Evolutionary conservation across 495 filamentous ascomycete species (phyloP), one percentile per base, ranked within the genome.

Genomic region (Chlorociboria aeruginascens): DNA sequence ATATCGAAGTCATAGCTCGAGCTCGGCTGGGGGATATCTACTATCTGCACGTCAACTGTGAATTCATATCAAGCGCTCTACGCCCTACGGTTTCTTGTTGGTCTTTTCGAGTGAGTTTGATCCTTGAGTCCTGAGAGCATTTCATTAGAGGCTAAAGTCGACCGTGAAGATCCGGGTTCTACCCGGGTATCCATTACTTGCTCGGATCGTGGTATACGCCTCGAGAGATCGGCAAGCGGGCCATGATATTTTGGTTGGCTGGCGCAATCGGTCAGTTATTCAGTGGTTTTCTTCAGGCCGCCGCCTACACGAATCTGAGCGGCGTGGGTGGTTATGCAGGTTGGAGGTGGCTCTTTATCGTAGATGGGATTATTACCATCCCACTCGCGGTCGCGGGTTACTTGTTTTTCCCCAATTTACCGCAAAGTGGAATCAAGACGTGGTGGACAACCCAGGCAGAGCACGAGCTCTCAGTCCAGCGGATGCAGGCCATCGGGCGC

Each of bases 21-120:
- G 42, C 9, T 44, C 1, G 29, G 32, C 0, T 81, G 77, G 77
- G 68, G 73, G 0, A 61, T 78, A 40, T 47, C 71, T 11, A 79
- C 75, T 0, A 70, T 80, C 20, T 61, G 66, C 1, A 57, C 73
- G 4, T 65, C 70, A 7, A 61, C 67, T 50, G 70, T 67, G 42
- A 69, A 66, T 17, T 74, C 51, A 0, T 63, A 68, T 0, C 64
- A 63, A 1, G 70, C 77, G 39, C 70, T 80, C 16, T 79, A 79
- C 48, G 71, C 66, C 12, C 49, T 82, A n/a, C 55, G 77, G 20
- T 80, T 82, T 55, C 73, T 82, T 48, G 69, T 80, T 36, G 77
- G 72, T 0, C 65, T 76, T 0, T 69, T 73, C n/a, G 74, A 66
- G 29, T 51, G 45, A 12, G 55, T 50, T 10, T 69, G 61, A 35